Evolutionary conservation across 2,329 filamentous ascomycete genomes (phyloP).

Genomic region (Pezicula neosporulosa): DNA sequence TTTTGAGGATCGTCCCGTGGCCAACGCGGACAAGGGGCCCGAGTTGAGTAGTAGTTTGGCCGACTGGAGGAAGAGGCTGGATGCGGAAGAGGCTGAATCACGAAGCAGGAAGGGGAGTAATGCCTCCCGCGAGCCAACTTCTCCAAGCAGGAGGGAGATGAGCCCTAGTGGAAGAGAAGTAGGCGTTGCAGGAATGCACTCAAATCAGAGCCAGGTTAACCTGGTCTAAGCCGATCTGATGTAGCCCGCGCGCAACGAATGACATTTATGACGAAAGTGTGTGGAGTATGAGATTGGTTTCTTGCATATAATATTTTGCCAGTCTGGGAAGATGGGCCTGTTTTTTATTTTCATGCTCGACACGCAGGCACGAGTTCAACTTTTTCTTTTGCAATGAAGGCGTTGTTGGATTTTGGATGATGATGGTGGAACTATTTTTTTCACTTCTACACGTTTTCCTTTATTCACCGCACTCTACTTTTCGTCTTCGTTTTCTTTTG

Average conservation of each 20-base stretch:
- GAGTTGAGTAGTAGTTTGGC: constrained; percentile 69
- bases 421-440: no score
- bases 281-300: not conserved
- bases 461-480: no score
- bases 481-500: no score
- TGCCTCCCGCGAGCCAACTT: not conserved
- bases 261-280: not conserved
- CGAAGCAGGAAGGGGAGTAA: constrained; percentile 18
- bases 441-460: no score
- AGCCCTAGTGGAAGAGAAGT: constrained; percentile 24
- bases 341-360: not conserved
- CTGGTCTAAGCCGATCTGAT: not conserved
- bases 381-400: not conserved
- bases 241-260: not conserved
- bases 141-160: constrained; percentile 16
- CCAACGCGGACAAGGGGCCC: constrained; percentile 34
- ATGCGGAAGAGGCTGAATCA: constrained; percentile 38
- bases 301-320: not conserved
- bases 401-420: no score
- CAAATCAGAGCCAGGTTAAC: not conserved
- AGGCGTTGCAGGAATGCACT: not conserved
- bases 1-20: constrained; percentile 46
- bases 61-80: constrained; percentile 77
- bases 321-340: not conserved
- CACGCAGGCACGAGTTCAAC: not conserved